Base-by-base conservation (phyloP, 2,329 filamentous ascomycete genomes). In the Triangularia setosa region DNA sequence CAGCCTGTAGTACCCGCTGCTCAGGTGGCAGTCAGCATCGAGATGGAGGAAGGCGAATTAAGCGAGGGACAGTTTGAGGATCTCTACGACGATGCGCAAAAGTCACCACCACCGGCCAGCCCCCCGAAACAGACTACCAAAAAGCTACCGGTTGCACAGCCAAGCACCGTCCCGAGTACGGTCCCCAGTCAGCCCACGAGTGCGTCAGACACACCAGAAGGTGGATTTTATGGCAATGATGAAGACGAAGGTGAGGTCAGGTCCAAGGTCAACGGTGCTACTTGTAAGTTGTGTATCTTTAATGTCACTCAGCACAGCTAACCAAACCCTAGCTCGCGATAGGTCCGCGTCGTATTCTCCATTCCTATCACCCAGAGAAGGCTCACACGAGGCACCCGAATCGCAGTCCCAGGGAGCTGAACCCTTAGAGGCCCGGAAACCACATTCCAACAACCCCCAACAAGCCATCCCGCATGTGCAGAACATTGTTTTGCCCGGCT, bases 11-110 rank as follows among this genome's bases (percentile, higher is more conserved):
- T 11, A 53, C 7, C 55, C 57, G 14, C 53, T 6, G 61, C 64
- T n/a, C 55, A 66, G 12, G 60, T 61, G 16, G 27, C 60, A 16
- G 28, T 33, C 4, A 61, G 62, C 25, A 69, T 72, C 7, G 70
- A 70, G 21, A 66, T 76, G 25, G 91, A 95, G 72, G 91, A 96
- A 71, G 91, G 90, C 16, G 92, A 96, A 74, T 75, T 95, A 28
- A 90, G 87, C 67, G 91, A 94, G 70, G 84, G 82, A 18, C 87
- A 89, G 69, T 81, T 83, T 58, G 83, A 87, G 58, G 83, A 87
- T 69, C 70, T 83, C 2, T 86, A 87, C 66, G 82, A 85, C 56
- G 82, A 85, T 58, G 79, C 82, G 9, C 69, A 69, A 56, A 71
- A 70, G 14, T 58, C 65, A 30, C n/a, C 24, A 48, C 27, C 61